Percentiles rank a stretch among this genome's conserved stretches.
These are phyloP conservation scores for Zymoseptoria pseudotritici DNA, from an alignment of 2,329 filamentous ascomycete species.

Conservation along the genomic window DNA sequence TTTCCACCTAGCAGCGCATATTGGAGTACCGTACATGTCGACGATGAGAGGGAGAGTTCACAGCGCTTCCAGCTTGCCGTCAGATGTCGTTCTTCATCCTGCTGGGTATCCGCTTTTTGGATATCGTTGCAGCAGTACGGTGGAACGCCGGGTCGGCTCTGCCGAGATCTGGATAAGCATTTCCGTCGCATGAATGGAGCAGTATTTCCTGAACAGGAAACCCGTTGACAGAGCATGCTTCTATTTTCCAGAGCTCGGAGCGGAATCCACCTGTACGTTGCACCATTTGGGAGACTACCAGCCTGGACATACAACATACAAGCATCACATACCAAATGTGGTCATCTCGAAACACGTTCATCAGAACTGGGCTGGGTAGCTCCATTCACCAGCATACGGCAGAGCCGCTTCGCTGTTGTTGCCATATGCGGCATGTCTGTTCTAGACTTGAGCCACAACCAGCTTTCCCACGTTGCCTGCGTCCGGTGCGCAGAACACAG, in stretches of 20 bases:
- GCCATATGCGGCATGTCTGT: neutral
- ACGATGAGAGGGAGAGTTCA: no score
- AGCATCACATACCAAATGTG: no score
- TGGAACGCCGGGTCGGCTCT: neutral
- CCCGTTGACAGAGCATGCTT: no score
- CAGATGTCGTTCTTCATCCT: neutral
- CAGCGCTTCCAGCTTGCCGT: no score
- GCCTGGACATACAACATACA: no score
- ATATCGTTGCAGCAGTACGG: neutral
- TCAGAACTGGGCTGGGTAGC: neutral
- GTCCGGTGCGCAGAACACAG: neutral
- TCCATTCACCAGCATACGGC: neutral
- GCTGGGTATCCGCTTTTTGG: neutral
- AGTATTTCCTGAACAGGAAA: neutral
- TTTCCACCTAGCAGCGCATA: no score
- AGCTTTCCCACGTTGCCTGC: neutral
- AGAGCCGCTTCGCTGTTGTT: neutral
- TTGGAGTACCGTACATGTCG: no score
- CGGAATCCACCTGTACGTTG: no score
- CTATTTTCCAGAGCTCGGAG: no score
- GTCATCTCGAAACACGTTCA: no score
- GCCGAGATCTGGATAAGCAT: neutral
- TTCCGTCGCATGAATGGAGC: neutral
- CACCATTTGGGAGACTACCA: no score
- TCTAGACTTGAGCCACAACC: neutral